Conservation (phyloP, 202 grass and related monocot species). For the Digitaria exilis region DNA sequence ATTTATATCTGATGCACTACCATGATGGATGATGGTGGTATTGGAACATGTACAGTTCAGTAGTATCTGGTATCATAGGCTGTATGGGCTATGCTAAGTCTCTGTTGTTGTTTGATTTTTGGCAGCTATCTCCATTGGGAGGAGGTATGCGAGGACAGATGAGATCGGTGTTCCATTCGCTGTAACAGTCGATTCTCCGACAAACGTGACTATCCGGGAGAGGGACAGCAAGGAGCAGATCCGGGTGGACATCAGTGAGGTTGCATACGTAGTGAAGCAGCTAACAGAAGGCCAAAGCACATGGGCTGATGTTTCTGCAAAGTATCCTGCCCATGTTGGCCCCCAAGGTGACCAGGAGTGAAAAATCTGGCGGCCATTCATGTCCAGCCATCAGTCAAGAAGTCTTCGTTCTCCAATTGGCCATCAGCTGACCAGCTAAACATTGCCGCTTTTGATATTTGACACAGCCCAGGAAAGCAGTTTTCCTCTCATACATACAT, state of each 20-base stretch:
- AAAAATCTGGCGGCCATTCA: background rate
- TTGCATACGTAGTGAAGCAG: constrained; percentile 60
- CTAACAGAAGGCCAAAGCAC: constrained; percentile 70
- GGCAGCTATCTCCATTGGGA: constrained; percentile 80
- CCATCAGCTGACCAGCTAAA: background rate
- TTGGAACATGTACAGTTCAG: background rate
- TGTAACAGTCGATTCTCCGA: constrained; percentile 49
- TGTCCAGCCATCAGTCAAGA: background rate
- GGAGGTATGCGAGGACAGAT: constrained; percentile 75
- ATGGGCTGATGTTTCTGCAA: constrained; percentile 56
- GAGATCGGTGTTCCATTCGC: constrained; percentile 64
- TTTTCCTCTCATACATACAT: background rate
- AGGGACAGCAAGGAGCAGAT: constrained; percentile 82
- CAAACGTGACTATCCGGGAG: constrained; percentile 59
- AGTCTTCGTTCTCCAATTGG: background rate
- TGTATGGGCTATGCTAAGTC: background rate
- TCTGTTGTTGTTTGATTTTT: background rate
- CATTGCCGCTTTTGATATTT: background rate
- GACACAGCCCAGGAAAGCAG: background rate
- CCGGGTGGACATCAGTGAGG: constrained; percentile 52
- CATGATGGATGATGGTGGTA: background rate
- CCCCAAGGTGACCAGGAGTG: constrained; percentile 58
- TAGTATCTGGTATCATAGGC: background rate
- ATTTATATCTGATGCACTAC: background rate
- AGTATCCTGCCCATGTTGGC: constrained; percentile 52